Base-by-base conservation (phyloP, 2,329 filamentous ascomycete species). In the Cercospora sesami region DNA sequence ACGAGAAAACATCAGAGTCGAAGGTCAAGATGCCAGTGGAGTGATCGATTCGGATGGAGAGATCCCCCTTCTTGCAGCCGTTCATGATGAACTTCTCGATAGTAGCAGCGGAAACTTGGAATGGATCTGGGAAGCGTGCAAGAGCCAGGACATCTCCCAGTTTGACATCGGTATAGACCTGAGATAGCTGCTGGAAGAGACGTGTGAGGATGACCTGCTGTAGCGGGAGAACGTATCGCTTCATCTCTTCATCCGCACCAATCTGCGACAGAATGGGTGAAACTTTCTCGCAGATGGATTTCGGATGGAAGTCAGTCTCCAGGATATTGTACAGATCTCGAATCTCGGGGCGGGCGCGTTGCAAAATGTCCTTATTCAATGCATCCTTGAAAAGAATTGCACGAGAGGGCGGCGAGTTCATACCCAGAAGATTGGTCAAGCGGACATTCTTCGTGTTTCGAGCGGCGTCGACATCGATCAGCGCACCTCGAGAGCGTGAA, bases 41-140 rank as follows among this genome's bases (percentile, higher is more conserved):
- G 79, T 99, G 95, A 79, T 98, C 92, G 82, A 98, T 93, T 70
- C 95, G 93, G 75, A 99, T 96, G 64, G 95, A 91, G 57, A 99
- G 87, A 76, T 99, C 95, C 66, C 95, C 95, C 88, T 99, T 99
- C 89, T 99, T 99, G 87, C 96, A 98, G 72, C 95, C 95, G 81
- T 99, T 99, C 95, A 99, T 99, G 86, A 99, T 98, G 86, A 99
- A 99, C 84, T 98, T 99, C 86, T 99, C 95, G 73, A 99, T 96
- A 70, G 92, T 96, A 73, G 90, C 89, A 64, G 91, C 90, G 71
- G 88, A 91, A 73, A 98, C 93, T 82, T 97, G 91, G 87, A 96
- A 98, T 51, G 95, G 93, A 79, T 96, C 94, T 9, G 95, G 95
- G 86, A 99, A 99, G 78, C 95, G 88, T 71, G 95, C 95, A 64